phyloP scores from a whole-genome alignment of 805 yeast genomes.

The Schwanniomyces sp. region DNA sequence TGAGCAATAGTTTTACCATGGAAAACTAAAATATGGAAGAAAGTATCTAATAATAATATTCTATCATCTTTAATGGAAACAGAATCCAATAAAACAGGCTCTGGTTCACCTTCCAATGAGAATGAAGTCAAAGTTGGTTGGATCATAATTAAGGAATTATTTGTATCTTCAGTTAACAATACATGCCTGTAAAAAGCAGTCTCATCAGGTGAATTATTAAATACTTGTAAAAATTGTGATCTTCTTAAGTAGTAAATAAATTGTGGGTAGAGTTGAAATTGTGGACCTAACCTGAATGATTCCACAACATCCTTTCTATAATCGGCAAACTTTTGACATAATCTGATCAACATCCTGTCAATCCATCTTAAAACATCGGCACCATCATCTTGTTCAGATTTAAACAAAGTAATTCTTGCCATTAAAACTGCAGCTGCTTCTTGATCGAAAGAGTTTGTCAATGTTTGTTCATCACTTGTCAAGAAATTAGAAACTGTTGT shows the following conservation, averaged over 20 bases:
- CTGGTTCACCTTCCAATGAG: slow-evolving; percentile 66
- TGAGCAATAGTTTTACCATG: slow-evolving; percentile 94
- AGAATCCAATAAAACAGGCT: slow-evolving; percentile 90
- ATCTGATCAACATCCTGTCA: slow-evolving; percentile 84
- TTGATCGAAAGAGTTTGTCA: slow-evolving; percentile 84
- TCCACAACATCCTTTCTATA: slow-evolving; percentile 82
- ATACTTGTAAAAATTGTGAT: slow-evolving; percentile 92
- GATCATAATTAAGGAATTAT: slow-evolving; percentile 92
- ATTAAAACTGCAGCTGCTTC: slow-evolving; percentile 96
- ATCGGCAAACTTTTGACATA: slow-evolving; percentile 93
- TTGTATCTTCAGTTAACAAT: slow-evolving; percentile 85
- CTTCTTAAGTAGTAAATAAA: slow-evolving; percentile 94
- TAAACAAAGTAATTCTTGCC: slow-evolving; percentile 87
- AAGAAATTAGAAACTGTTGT: slow-evolving; percentile 72
- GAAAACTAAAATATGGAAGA: slow-evolving; percentile 92
- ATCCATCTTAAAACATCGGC: slow-evolving; percentile 94
- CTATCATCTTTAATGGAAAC: slow-evolving; percentile 87
- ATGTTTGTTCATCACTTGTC: slow-evolving; percentile 47
- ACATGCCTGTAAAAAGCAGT: slow-evolving; percentile 96
- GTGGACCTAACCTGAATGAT: slow-evolving; percentile 80
- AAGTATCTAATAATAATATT: slow-evolving; percentile 87
- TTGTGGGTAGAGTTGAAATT: slow-evolving; percentile 89
- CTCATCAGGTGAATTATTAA: slow-evolving; percentile 98
- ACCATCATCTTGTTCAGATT: slow-evolving; percentile 77
- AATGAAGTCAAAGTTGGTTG: slow-evolving; percentile 94